Evolutionary conservation across 345 rosid species (phyloP).

Genomic region (Populus ilicifolia): DNA sequence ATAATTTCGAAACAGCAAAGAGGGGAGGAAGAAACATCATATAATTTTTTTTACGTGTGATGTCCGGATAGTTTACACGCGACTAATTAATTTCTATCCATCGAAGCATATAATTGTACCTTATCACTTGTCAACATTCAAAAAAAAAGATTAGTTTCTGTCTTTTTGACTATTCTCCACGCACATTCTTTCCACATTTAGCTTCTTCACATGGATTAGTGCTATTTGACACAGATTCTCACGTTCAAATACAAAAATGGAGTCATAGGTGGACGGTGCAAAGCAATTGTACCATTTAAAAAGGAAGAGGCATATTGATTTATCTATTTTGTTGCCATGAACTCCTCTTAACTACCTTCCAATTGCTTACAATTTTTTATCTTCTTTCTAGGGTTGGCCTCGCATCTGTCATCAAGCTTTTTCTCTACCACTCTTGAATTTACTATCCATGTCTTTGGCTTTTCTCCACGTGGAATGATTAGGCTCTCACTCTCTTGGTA

Average conservation of each 20-base stretch:
- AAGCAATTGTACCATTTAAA: slow-evolving; percentile 3
- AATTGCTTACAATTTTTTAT: neutral
- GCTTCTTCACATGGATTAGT: slow-evolving; percentile 12
- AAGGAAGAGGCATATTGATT: neutral
- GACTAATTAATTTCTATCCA: no score
- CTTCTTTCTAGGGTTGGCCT: slow-evolving; percentile 3
- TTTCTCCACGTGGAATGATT: slow-evolving; percentile 14
- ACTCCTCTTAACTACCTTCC: slow-evolving; percentile 16
- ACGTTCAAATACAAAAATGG: neutral
- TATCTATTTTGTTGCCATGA: slow-evolving; percentile 3
- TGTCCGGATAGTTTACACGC: no score
- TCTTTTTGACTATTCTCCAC: neutral
- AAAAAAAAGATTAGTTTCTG: neutral
- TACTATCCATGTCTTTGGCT: neutral
- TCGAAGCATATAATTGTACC: neutral
- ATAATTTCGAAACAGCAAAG: neutral
- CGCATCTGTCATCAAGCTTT: neutral
- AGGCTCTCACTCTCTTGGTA: neutral
- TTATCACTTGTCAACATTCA: neutral
- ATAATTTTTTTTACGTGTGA: no score
- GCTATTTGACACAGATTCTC: slow-evolving; percentile 27
- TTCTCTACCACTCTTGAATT: neutral
- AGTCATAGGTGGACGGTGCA: slow-evolving; percentile 26
- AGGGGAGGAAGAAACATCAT: neutral
- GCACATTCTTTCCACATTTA: slow-evolving; percentile 10